Percentiles rank a stretch among this genome's conserved stretches.
Conservation (phyloP, 352 stramenopile genomes). For the Phytophthora multivora region DNA sequence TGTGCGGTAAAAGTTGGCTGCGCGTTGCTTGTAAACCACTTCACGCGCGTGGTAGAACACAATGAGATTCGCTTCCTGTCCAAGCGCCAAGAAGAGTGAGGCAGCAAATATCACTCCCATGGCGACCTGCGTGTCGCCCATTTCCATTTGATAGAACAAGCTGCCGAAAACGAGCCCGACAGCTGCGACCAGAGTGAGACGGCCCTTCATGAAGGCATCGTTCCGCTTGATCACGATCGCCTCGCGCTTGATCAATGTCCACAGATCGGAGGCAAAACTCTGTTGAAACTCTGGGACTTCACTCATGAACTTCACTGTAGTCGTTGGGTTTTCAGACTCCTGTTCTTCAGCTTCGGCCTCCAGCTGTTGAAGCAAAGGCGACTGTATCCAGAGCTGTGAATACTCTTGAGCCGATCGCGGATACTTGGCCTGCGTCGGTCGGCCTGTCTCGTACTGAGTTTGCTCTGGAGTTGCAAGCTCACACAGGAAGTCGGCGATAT, state of each 20-base stretch:
- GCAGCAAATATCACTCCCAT: constrained; percentile 82
- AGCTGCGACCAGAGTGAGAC: constrained; percentile 4
- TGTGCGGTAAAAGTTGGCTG: constrained; percentile 52
- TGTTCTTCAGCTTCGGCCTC: constrained; percentile 30
- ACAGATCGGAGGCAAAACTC: constrained; percentile 29
- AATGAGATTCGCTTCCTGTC: constrained; percentile 71
- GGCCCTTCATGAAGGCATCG: constrained; percentile 37
- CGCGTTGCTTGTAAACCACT: constrained; percentile 40
- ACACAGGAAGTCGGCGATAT: constrained; percentile 52
- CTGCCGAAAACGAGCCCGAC: no score
- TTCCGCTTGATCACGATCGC: constrained; percentile 57
- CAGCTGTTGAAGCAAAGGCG: constrained; percentile 31
- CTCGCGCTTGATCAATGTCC: constrained; percentile 47
- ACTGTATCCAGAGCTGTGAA: constrained; percentile 27
- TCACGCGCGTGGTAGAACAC: constrained; percentile 80
- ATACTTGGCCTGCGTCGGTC: background rate
- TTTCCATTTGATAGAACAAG: constrained; percentile 25
- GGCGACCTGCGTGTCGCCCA: constrained; percentile 42
- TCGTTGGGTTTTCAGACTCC: constrained; percentile 68
- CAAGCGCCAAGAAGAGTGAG: constrained; percentile 74
- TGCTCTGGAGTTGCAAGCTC: constrained; percentile 49
- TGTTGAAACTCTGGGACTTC: constrained; percentile 44
- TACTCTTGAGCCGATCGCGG: constrained; percentile 2
- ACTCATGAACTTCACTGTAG: no score
- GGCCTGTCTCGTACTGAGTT: constrained; percentile 37